These are phyloP conservation scores for Stevia rebaudiana DNA, from an alignment of 140 eudicot genomes.

Conservation along the genomic window DNA sequence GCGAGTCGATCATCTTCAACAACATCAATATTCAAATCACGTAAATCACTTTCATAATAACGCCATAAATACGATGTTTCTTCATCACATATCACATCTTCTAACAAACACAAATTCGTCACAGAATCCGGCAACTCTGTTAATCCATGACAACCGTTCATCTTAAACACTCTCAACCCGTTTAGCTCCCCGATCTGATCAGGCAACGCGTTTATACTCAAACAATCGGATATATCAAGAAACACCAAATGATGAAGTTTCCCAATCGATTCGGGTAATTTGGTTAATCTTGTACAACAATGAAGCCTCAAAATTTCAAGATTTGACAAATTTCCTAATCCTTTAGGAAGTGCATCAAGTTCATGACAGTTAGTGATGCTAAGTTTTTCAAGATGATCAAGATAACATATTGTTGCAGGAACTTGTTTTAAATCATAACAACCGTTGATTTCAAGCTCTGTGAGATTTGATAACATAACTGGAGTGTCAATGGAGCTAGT, in stretches of 20 bases:
- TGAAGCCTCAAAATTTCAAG: constrained; percentile 34
- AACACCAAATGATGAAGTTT: constrained; percentile 21
- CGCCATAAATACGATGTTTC: constrained; percentile 36
- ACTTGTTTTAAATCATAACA: constrained; percentile 34
- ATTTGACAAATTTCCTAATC: constrained; percentile 26
- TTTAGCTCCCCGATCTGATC: constrained; percentile 29
- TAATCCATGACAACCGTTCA: constrained; percentile 40
- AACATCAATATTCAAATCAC: constrained; percentile 19
- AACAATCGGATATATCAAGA: constrained; percentile 47
- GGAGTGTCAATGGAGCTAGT: neutral
- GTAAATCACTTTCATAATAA: constrained; percentile 13
- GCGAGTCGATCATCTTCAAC: constrained; percentile 37
- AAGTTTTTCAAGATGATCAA: constrained; percentile 25
- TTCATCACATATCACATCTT: constrained; percentile 40
- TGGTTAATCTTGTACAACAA: constrained; percentile 31
- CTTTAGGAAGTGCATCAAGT: constrained; percentile 27
- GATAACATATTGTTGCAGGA: constrained; percentile 27
- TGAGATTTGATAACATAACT: constrained; percentile 31
- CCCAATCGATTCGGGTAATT: constrained; percentile 30
- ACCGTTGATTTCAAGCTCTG: constrained; percentile 34
- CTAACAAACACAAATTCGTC: constrained; percentile 20
- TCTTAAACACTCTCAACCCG: constrained; percentile 29
- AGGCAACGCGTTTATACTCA: constrained; percentile 32
- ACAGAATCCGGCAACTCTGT: constrained; percentile 34
- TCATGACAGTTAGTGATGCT: constrained; percentile 40